Evolutionary conservation across 495 filamentous ascomycete genomes (phyloP).

Genomic region (Trichoderma reesei): DNA sequence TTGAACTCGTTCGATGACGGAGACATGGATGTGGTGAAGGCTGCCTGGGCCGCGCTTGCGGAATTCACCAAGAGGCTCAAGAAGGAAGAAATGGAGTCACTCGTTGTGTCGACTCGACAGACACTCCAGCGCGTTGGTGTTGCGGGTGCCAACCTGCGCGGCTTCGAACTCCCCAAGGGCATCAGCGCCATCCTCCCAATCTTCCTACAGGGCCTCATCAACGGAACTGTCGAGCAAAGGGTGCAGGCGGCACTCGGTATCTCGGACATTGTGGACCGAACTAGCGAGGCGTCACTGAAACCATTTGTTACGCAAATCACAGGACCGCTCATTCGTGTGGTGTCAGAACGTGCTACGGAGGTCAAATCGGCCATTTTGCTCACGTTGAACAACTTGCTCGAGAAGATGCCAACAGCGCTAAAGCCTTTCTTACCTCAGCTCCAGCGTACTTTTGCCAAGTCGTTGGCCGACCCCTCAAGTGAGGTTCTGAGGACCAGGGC

Average conservation of each 20-base stretch:
- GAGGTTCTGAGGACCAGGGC: constrained; percentile 79
- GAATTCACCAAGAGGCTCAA: constrained; percentile 79
- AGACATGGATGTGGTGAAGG: constrained; percentile 78
- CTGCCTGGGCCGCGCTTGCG: constrained; percentile 81
- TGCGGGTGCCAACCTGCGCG: constrained; percentile 71
- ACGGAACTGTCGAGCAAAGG: constrained; percentile 83
- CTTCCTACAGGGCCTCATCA: constrained; percentile 95
- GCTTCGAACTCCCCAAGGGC: constrained; percentile 90
- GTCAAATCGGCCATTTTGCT: constrained; percentile 92
- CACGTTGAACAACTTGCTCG: constrained; percentile 86
- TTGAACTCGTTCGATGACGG: constrained; percentile 85
- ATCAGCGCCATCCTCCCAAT: constrained; percentile 96
- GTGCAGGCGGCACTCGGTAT: constrained; percentile 88
- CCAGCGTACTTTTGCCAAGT: constrained; percentile 93
- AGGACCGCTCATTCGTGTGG: constrained; percentile 91
- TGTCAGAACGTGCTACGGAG: constrained; percentile 88
- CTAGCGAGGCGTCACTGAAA: constrained; percentile 71
- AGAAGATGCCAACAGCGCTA: constrained; percentile 91
- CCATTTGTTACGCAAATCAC: constrained; percentile 97
- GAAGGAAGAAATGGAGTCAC: constrained; percentile 96
- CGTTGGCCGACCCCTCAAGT: constrained; percentile 84
- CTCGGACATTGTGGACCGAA: constrained; percentile 88
- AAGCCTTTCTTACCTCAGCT: constrained; percentile 97
- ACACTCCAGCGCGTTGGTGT: constrained; percentile 80
- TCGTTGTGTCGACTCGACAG: constrained; percentile 80